Evolutionary conservation across 2,329 filamentous ascomycete species (phyloP).

Genomic region (Aspergillus quadrilineatus): DNA sequence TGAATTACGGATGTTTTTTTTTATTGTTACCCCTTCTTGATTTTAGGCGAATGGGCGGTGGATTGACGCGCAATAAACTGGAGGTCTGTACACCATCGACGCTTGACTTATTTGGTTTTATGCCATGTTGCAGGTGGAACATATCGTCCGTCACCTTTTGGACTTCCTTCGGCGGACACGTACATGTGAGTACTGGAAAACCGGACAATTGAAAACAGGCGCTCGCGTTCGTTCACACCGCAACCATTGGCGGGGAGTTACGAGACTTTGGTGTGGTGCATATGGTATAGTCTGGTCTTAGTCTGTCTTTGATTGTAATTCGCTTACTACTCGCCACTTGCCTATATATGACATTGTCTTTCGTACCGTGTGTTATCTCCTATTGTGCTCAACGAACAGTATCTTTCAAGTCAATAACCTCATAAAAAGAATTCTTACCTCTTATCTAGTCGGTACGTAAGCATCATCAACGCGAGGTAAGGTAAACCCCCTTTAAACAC

Average conservation of each 20-base stretch:
- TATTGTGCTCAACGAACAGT: no score
- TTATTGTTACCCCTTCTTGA: conserved; percentile 1
- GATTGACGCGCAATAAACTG: conserved; percentile 4
- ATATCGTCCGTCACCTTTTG: neutral
- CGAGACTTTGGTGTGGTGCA: no score
- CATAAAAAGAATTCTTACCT: no score
- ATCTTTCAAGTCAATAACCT: no score
- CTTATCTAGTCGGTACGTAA: no score
- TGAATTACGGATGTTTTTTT: conserved; percentile 2
- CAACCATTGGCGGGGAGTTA: neutral
- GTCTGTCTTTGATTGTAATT: no score
- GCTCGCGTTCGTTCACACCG: neutral
- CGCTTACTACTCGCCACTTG: no score
- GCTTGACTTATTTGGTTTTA: neutral
- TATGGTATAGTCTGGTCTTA: neutral
- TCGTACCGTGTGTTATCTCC: no score
- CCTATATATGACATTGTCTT: no score
- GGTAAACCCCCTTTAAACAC: no score
- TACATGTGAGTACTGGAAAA: neutral
- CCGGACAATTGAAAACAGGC: neutral
- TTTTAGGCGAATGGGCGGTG: conserved; percentile 11
- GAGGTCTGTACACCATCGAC: conserved; percentile 6
- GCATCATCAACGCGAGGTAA: no score
- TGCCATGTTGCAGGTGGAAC: neutral
- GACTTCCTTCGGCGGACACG: neutral